phyloP scores from a whole-genome alignment of 257 asterid genomes.

The Nicotiana noctiflora region DNA sequence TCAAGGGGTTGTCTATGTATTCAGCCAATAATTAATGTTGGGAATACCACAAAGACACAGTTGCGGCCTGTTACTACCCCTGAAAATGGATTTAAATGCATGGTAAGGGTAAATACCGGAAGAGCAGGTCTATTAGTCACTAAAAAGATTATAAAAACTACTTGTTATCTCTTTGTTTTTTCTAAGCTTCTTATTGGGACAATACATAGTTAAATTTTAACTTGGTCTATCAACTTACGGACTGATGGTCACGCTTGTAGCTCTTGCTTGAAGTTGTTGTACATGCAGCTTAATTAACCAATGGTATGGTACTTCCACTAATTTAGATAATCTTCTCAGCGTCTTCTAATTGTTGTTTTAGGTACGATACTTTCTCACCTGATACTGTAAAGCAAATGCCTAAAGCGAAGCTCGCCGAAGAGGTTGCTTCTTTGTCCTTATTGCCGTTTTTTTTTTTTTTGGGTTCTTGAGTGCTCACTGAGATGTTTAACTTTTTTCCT shows the following conservation, averaged over 20 bases:
- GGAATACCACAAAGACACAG: too few relatives aligned
- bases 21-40: too few relatives aligned
- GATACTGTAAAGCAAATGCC: conserved; percentile 86
- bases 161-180: neutral
- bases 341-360: conserved; percentile 15
- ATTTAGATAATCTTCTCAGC: neutral
- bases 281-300: neutral
- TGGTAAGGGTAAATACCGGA: too few relatives aligned
- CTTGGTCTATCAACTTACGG: neutral
- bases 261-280: neutral
- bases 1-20: too few relatives aligned
- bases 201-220: neutral
- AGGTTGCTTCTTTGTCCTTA: conserved; percentile 37
- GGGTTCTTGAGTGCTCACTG: neutral
- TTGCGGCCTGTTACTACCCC: too few relatives aligned
- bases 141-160: neutral
- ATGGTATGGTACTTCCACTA: neutral
- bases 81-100: too few relatives aligned
- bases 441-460: neutral
- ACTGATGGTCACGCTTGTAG: neutral
- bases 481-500: neutral
- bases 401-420: conserved; percentile 69
- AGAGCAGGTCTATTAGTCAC: too few relatives aligned
- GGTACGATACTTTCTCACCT: conserved; percentile 82
- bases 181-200: neutral